Percentiles rank a stretch among this genome's conserved stretches.
Conservation (phyloP, 164 flowering plant species). For the Magnolia sinica region DNA sequence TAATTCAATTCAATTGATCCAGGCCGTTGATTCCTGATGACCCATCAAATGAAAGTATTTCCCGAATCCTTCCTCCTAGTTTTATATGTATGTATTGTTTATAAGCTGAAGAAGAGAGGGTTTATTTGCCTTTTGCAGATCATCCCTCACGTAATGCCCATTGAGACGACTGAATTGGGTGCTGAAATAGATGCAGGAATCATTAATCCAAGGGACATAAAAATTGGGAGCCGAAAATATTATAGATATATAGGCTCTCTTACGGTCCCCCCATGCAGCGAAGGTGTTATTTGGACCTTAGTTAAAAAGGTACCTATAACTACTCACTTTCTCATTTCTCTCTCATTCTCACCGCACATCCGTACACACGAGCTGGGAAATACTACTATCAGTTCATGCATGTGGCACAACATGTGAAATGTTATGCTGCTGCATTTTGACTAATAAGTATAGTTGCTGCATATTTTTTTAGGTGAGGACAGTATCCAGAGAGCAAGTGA, state of each 20-base stretch:
- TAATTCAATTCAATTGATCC: background rate
- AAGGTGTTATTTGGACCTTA: conserved; percentile 25
- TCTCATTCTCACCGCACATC: too few species aligned
- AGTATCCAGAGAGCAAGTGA: conserved; percentile 59
- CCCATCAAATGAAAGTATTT: background rate
- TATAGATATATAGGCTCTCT: conserved; percentile 49
- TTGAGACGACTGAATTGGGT: conserved; percentile 12
- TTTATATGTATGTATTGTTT: too few species aligned
- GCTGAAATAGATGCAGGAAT: conserved; percentile 30
- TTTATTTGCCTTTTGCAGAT: conserved; percentile 27
- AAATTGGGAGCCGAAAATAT: conserved; percentile 36
- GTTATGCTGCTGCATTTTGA: background rate
- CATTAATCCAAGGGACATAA: conserved; percentile 53
- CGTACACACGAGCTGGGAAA: too few species aligned
- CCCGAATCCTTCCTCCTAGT: background rate
- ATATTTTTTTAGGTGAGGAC: conserved; percentile 49
- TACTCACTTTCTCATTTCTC: too few species aligned
- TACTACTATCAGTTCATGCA: background rate
- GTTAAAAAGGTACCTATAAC: conserved; percentile 36
- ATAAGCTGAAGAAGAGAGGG: background rate
- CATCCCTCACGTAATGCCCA: conserved; percentile 22
- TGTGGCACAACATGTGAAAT: background rate
- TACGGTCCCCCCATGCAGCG: conserved; percentile 73
- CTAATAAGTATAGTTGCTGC: background rate
- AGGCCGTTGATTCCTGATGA: background rate